Evolutionary conservation across 768 basidiomycete genomes (phyloP), one percentile per base, ranked within the genome.

Genomic region (Hypsizygus marmoreus): DNA sequence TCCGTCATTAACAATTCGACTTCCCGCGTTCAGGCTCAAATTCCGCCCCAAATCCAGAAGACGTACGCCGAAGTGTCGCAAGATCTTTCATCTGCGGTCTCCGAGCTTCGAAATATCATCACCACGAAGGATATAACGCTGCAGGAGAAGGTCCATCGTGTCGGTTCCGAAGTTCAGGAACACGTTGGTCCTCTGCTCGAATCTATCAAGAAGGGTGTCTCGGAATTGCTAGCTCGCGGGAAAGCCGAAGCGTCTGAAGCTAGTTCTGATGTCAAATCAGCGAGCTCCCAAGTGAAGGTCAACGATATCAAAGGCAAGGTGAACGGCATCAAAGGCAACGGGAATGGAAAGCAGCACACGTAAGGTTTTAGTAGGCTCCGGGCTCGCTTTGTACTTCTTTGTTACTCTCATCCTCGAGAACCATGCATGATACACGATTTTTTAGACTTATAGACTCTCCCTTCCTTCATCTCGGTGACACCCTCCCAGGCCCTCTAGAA

Each of bases 141-240:
- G 3, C 73, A 76, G 33, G 86, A 87, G 45, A 89, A 87, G 70
- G 75, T 81, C 13, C 54, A 64, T 36, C 78, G 76, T 46, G 68
- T 88, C 14, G 63, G 72, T 17, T 66, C 72, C 41, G 80, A 86
- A 43, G 82, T 89, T 19, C 77, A 72, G 56, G 75, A 77, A 19
- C 77, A 77, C 25, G 78, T 88, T 17, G 69, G 69, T 20, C 88
- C 87, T 14, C 60, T 87, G 40, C 71, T 89, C 11, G 82, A 84
- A 26, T 68, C 66, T 11, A 56, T 80, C 19, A 66, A 67, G 45
- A 73, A 73, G 46, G 65, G 69, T 12, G 62, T 79, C 13, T 56
- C 67, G 4, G 71, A 73, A 8, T 57, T 72, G n/a, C 52, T 76
- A 11, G 60, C 63, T 10, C 55, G 60, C 9, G 62, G 61, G 19